Base-by-base conservation (phyloP, 768 basidiomycete genomes). In the Amanita muscaria region DNA sequence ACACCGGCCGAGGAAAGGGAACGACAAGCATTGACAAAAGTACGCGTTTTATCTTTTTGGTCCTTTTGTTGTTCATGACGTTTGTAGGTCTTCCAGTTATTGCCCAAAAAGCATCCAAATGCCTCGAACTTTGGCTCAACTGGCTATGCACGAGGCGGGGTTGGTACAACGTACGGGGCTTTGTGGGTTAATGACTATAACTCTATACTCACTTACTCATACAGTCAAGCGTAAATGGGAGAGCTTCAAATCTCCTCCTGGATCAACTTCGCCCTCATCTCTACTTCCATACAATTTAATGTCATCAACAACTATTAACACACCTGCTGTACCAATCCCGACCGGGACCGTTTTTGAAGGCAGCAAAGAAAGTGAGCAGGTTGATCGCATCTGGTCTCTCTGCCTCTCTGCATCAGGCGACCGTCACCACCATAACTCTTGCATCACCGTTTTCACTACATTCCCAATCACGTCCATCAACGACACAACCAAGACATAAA, bases 201-300 rank as follows among this genome's bases (percentile, higher is more conserved):
- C n/a, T n/a, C n/a, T n/a, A n/a, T n/a, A n/a, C n/a, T n/a, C n/a
- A n/a, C n/a, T n/a, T n/a, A n/a, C n/a, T n/a, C 22, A 12, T 31
- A 2, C 51, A 81, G 79, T 90, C 40, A 91, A 90, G 67, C 76
- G 74, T 47, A 86, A 81, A 61, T 91, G 88, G 88, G 86, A 83
- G 12, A 79, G 81, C 19, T 73, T 80, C 51, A 71, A 72, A 15
- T 44, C 43, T 18, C 14, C 25, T 40, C 49, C 58, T 49, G 57
- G 52, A 27, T 52, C 49, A 4, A 39, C 54, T 18, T 50, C 58
- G 22, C 51, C 59, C n/a, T n/a, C n/a, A n/a, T n/a, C n/a, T n/a
- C n/a, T n/a, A 29, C 12, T 12, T 29, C 27, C 27, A 29, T 29
- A 6, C 6, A 6, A 29, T n/a, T n/a, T n/a, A 29, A 6, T 12